Base-by-base conservation (phyloP, 257 asterid species). In the Capsicum pubescens region DNA sequence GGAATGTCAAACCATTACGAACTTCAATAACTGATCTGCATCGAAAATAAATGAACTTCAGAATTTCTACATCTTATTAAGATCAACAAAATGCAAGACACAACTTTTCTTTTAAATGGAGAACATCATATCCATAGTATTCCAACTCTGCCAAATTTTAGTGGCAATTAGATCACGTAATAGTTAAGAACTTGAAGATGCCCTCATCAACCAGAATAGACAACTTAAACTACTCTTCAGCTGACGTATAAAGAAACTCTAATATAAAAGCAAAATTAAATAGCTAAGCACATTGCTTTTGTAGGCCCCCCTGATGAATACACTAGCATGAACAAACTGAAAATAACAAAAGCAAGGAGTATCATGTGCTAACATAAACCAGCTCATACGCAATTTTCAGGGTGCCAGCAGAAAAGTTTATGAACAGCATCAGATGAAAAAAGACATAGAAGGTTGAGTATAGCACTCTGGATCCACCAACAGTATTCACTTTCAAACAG, bases 21-120 rank as follows among this genome's bases (percentile, higher is more conserved):
- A 97, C 99, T 95, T 97, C 99, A 85, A 97, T 97, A 84, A 97
- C 99, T 74, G 99, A 97, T 91, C 99, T 97, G 85, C 84, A 90
- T 58, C 68, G 4, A 39, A 39, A 39, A 86, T 44, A 55, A 59
- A 86, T 1, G 13, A 19, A 8, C 13, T 6, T 76, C 48, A 76
- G 4, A 13, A 12, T 54, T 77, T 16, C 50, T 54, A 50, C 48
- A 54, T 77, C 66, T 66, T 32, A 54, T 26, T 8, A 35, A 26
- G 64, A 8, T 54, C 14, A 6, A 77, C 14, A 54, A 77, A 77
- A 0, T 54, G 50, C 39, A 77, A 77, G 13, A 66, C 26, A 77
- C 26, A 77, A 32, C n/a, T 6, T 26, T 8, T 0, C 46, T 76
- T 50, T 50, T 26, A 76, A 54, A 15, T 1, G 46, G 63, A 52